Percentiles rank a stretch among this genome's conserved stretches.
Conservation (phyloP, 805 yeast species). For the Kluyveromyces lactis region DNA sequence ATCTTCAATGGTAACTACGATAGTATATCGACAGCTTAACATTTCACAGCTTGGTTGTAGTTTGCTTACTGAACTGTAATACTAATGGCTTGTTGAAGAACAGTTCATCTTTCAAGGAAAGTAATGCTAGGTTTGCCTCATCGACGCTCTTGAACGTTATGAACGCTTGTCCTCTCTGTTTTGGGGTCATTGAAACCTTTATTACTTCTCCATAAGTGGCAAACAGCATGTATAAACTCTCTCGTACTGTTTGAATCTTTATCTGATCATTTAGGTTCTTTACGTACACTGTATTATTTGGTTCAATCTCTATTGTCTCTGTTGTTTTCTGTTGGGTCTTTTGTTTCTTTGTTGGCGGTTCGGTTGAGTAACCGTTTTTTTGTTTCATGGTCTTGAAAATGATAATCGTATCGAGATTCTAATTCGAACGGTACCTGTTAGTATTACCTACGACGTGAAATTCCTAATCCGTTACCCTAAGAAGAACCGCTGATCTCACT, state of each 20-base stretch:
- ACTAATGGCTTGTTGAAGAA: conserved; percentile 47
- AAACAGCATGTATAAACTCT: conserved; percentile 49
- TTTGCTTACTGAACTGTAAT: conserved; percentile 35
- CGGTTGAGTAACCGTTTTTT: background rate
- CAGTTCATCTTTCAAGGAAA: conserved; percentile 36
- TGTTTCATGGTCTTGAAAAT: background rate
- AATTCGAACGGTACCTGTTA: too few relatives aligned
- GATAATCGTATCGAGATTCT: too few relatives aligned
- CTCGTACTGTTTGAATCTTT: conserved; percentile 35
- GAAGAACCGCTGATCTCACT: too few relatives aligned
- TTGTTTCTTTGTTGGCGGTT: conserved; percentile 11
- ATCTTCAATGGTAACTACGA: too few relatives aligned
- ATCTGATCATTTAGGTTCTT: conserved; percentile 54
- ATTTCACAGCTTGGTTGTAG: conserved; percentile 5
- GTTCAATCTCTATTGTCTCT: conserved; percentile 7
- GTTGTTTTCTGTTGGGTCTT: conserved; percentile 3
- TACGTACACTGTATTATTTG: conserved; percentile 46
- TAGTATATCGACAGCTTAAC: too few relatives aligned
- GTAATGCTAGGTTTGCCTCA: conserved; percentile 45
- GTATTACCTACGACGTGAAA: too few relatives aligned
- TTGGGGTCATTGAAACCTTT: conserved; percentile 38
- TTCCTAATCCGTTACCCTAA: too few relatives aligned
- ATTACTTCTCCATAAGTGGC: conserved; percentile 60
- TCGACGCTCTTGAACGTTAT: conserved; percentile 40
- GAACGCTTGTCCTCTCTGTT: conserved; percentile 62